phyloP scores from a whole-genome alignment of 768 basidiomycete species.

The Pilatotrama ljubarskyi region DNA sequence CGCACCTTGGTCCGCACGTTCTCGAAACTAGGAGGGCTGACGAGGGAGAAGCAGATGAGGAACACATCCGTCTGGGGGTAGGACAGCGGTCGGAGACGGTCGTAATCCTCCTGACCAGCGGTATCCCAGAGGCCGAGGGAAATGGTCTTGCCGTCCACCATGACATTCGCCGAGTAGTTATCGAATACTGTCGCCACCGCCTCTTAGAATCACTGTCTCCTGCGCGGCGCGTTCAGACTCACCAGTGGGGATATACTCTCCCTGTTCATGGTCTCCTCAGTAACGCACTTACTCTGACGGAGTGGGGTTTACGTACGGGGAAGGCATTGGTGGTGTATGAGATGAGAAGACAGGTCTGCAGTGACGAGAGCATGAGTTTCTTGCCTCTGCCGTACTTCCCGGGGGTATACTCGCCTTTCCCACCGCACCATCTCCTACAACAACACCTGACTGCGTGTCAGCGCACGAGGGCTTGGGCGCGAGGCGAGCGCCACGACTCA shows the following conservation, averaged over 20 bases:
- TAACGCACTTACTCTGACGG: neutral
- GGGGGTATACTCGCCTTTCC: constrained; percentile 71
- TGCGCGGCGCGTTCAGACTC: constrained; percentile 21
- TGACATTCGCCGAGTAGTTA: constrained; percentile 98
- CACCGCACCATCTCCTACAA: constrained; percentile 98
- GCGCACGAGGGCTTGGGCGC: constrained; percentile 10
- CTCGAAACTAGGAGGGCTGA: constrained; percentile 97
- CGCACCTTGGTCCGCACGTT: constrained; percentile 96
- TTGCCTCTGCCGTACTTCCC: constrained; percentile 5
- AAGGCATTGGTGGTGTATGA: constrained; percentile 99
- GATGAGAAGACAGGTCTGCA: constrained; percentile 95
- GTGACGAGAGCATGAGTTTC: constrained; percentile 24
- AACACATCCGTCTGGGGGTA: constrained; percentile 99
- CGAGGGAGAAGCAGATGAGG: constrained; percentile 98
- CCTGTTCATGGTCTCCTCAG: constrained; percentile 46
- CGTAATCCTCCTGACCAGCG: constrained; percentile 99
- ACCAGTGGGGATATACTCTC: constrained; percentile 97
- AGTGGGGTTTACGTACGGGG: constrained; percentile 58
- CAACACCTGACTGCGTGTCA: constrained; percentile 68
- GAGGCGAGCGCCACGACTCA: constrained; percentile 37
- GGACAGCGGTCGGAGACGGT: constrained; percentile 93
- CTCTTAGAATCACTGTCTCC: constrained; percentile 2
- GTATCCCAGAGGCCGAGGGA: constrained; percentile 99
- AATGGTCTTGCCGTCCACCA: constrained; percentile 99
- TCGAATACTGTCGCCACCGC: constrained; percentile 75